Evolutionary conservation across 1,284 basidiomycete genomes (phyloP), one percentile per base, ranked within the genome.

Genomic region (Cryptococcus sp.): DNA sequence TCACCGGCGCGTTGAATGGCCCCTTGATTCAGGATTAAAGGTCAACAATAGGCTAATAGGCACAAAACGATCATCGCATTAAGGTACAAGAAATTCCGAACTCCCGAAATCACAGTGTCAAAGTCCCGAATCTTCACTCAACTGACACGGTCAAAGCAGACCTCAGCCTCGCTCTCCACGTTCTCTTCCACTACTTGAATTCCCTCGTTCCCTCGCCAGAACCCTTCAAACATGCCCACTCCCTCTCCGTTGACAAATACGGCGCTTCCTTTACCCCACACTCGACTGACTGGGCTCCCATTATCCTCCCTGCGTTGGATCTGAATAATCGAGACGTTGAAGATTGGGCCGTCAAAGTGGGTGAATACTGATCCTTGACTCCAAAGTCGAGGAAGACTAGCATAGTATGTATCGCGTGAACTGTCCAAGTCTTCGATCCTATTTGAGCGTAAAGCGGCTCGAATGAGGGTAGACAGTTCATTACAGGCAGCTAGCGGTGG

Each of bases 161-260:
- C 59, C 54, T 66, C 66, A 2, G 57, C 53, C 19, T 41, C 37
- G 28, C 55, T 45, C 34, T 62, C 48, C 5, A 61, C 51, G n/a
- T 39, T 16, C 7, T 39, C 36, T 14, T 39, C 36, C 13, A 52
- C 45, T 18, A 50, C 52, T 50, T 52, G 5, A 7, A n/a, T 39
- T 16, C 5, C 36, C 7, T 19, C 36, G 7, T 39, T 19, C 7
- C 16, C 36, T 19, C 7, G 14, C 62, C 66, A 68, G 14, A 54
- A 50, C 37, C 57, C 51, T 7, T 60, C 60, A 43, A 54, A 57
- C 46, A 62, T 50, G 2, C 57, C 66, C 5, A 62, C 28, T 2
- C 57, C 66, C 11, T 28, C 11, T 10, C 39, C 48, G 22, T 50
- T 49, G 1, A 39, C 39, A 21, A 61, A 46, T 3, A 61, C 50